Percentiles rank a stretch among this genome's conserved stretches.
These are phyloP conservation scores for Globisporangium mamillatum DNA, from an alignment of 352 stramenopile species.

Conservation along the genomic window DNA sequence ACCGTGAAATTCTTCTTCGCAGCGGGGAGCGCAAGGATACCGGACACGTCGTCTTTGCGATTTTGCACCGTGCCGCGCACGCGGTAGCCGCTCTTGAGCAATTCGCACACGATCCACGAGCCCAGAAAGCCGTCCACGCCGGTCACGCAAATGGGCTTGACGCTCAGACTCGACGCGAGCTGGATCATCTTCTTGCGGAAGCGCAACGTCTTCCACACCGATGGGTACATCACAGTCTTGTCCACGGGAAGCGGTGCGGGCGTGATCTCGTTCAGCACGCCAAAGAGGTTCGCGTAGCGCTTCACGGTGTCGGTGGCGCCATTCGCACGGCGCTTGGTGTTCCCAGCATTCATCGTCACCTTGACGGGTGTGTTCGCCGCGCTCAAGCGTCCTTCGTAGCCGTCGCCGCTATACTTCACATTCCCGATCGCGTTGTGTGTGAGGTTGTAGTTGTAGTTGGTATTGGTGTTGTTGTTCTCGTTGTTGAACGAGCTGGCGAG, in stretches of 20 bases:
- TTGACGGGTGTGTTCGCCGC: constrained; percentile 17
- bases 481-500: constrained; percentile 19
- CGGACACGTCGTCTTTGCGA: constrained; percentile 82
- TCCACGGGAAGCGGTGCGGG: constrained; percentile 8
- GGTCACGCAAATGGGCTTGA: constrained; percentile 85
- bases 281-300: constrained; percentile 21
- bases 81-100: constrained; percentile 72
- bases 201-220: constrained; percentile 75
- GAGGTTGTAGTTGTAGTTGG: constrained; percentile 15
- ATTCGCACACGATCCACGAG: constrained; percentile 83
- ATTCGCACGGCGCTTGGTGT: constrained; percentile 13
- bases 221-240: constrained; percentile 56
- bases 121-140: constrained; percentile 84
- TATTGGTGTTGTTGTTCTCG: constrained; percentile 13
- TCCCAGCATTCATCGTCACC: neutral
- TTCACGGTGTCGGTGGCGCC: constrained; percentile 12
- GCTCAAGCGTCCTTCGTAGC: constrained; percentile 11
- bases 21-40: constrained; percentile 63
- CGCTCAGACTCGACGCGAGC: constrained; percentile 61
- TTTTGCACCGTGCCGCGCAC: constrained; percentile 87
- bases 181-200: constrained; percentile 85
- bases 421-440: constrained; percentile 15
- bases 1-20: constrained; percentile 81
- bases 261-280: constrained; percentile 17
- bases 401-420: constrained; percentile 4